A percentile compares a stretch with the other conserved stretches of the same genome.
phyloP scores from a whole-genome alignment of 2,329 filamentous ascomycete genomes.

The Parascedosporium putredinis region DNA sequence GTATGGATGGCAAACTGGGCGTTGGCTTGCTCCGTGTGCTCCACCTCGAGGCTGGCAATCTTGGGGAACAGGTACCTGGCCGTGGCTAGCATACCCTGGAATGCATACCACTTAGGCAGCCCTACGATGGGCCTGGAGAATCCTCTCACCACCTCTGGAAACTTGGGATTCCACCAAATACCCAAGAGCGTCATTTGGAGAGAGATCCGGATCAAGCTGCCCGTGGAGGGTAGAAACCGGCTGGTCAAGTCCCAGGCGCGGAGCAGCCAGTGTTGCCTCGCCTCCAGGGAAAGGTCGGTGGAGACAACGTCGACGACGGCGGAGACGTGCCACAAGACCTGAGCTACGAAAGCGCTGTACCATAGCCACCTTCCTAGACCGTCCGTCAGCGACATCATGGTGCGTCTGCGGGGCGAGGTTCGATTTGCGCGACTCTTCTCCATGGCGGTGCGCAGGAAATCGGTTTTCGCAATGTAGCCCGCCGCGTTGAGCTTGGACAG shows the following conservation, averaged over 20 bases:
- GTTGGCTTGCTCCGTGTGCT: constrained; percentile 25
- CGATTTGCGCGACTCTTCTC: constrained; percentile 44
- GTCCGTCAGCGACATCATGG: constrained; percentile 32
- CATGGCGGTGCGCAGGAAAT: constrained; percentile 66
- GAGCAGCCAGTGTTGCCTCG: background rate
- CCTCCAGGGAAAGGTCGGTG: constrained; percentile 1
- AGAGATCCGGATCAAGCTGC: constrained; percentile 33
- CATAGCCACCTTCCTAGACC: constrained; percentile 34
- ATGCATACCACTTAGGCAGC: constrained; percentile 53
- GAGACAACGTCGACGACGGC: constrained; percentile 16
- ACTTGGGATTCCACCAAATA: constrained; percentile 60
- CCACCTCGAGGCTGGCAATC: constrained; percentile 28
- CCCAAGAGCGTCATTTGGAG: constrained; percentile 39
- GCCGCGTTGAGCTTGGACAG: constrained; percentile 58
- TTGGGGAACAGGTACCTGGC: constrained; percentile 41
- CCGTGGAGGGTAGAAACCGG: constrained; percentile 27
- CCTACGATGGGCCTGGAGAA: constrained; percentile 50
- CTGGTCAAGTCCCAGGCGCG: constrained; percentile 14
- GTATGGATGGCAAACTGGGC: constrained; percentile 42
- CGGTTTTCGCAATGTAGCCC: constrained; percentile 75
- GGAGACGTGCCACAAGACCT: constrained; percentile 40
- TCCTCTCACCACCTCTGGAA: constrained; percentile 49
- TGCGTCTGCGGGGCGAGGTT: constrained; percentile 19
- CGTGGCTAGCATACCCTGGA: constrained; percentile 49
- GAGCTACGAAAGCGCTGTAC: constrained; percentile 34